Base-by-base conservation (phyloP, 2,329 filamentous ascomycete genomes). In the Aspergillus latus region DNA sequence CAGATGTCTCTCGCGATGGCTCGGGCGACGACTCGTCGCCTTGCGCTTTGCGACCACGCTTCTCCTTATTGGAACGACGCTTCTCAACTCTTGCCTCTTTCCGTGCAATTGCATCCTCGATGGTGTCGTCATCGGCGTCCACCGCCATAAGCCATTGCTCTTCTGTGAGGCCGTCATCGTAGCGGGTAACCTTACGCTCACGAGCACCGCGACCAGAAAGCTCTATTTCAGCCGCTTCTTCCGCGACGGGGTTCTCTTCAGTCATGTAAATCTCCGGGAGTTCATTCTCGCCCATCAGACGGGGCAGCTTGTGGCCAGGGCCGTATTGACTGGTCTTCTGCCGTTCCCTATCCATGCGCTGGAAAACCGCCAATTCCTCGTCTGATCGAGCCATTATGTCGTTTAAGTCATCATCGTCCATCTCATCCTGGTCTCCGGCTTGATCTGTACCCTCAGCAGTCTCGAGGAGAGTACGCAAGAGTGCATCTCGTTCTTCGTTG, bases 111-210 rank as follows among this genome's bases (percentile, higher is more conserved):
- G 94, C 94, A 52, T 91, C 92, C 71, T 97, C 94, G 30, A 96
- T 92, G 0, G 86, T 88, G 70, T 99, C 94, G 1, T 99, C 94
- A 49, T 97, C 92, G 59, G 96, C 93, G 71, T 99, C 94, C 32
- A 99, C 93, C 52, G 94, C 94, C 80, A 96, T 93, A 50, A 97
- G 84, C 94, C 94, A 99, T 74, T 99, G 95, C 78, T 99, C 94
- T 76, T 99, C 95, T 0, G 94, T 97, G 30, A 99, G 85, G 51
- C 95, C 94, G 68, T 99, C 94, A 68, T 99, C 94, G 66, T 99
- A 99, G 73, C 89, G 89, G 67, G 97, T 92, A 68, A 91, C 88
- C 64, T 92, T 97, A 59, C 95, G 88, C 76, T 99, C 94, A 78
- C 94, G 89, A 61, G 93, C 93, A 66, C 94, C 94, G 73, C 94